Evolutionary conservation across 2,329 filamentous ascomycete genomes (phyloP), one percentile per base, ranked within the genome.

Genomic region (Cercospora janseana): DNA sequence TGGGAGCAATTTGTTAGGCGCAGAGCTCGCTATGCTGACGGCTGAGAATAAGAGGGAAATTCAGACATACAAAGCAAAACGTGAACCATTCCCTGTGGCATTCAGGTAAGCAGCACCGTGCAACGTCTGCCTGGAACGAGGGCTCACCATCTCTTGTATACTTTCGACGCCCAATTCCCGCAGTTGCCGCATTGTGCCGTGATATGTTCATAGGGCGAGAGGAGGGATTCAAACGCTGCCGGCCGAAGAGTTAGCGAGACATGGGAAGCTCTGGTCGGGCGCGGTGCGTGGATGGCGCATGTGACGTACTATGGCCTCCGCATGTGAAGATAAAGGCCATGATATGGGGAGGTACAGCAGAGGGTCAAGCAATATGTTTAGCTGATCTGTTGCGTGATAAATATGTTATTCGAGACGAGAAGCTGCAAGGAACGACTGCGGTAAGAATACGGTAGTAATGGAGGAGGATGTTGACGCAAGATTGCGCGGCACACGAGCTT

Each of bases 1-100:
- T n/a, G n/a, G n/a, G n/a, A n/a, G n/a, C n/a, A n/a, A n/a, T n/a
- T n/a, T n/a, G n/a, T n/a, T n/a, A n/a, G n/a, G n/a, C n/a, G n/a
- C n/a, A n/a, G n/a, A n/a, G n/a, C n/a, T n/a, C n/a, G n/a, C n/a
- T n/a, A n/a, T n/a, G n/a, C n/a, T n/a, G n/a, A n/a, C n/a, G n/a
- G n/a, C n/a, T n/a, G n/a, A n/a, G n/a, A n/a, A n/a, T n/a, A n/a
- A n/a, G n/a, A n/a, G n/a, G n/a, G n/a, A n/a, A n/a, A n/a, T n/a
- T n/a, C n/a, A n/a, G n/a, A n/a, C n/a, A n/a, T n/a, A 54, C 41
- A 46, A 57, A 60, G 43, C 58, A 60, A 44, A 60, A 83, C 4
- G 87, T 90, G 64, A 90, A 90, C 83, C 85, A 89, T 32, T 75
- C 66, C 70, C 69, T 71, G 34, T 6, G 23, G 6, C 6, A 12